A percentile compares a stretch with the other conserved stretches of the same genome.
These are phyloP conservation scores for Taiozyma sp. DNA, from an alignment of 1,139 yeast genomes.

Conservation along the genomic window DNA sequence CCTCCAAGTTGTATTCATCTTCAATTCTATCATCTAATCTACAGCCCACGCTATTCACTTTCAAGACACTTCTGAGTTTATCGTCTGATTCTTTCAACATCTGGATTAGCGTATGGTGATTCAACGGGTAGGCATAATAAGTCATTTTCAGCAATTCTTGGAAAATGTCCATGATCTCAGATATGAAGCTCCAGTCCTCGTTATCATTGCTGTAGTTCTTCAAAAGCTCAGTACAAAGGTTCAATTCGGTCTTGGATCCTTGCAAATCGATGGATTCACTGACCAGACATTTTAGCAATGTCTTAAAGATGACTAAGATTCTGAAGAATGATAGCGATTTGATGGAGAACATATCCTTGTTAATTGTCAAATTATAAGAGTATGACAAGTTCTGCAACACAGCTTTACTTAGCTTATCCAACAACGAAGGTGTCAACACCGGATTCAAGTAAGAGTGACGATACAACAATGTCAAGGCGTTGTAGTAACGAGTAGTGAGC, in stretches of 20 bases:
- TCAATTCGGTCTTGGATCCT: constrained; percentile 19
- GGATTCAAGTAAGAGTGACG: constrained; percentile 18
- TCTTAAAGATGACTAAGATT: constrained; percentile 15
- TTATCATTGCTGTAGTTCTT: constrained; percentile 12
- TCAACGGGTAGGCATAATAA: constrained; percentile 2
- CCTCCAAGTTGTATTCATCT: constrained; percentile 17
- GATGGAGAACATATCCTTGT: constrained; percentile 6
- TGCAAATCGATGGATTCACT: constrained; percentile 8
- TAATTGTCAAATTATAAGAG: constrained; percentile 14
- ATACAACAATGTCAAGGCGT: constrained; percentile 15
- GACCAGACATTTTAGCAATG: constrained; percentile 14
- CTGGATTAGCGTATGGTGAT: not conserved
- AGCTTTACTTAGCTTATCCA: constrained; percentile 12
- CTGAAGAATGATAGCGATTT: constrained; percentile 19
- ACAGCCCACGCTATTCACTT: constrained; percentile 17
- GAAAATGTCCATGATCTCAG: constrained; percentile 14
- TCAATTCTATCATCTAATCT: constrained; percentile 17
- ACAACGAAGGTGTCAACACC: constrained; percentile 7
- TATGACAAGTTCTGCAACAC: constrained; percentile 20
- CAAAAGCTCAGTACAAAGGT: constrained; percentile 16
- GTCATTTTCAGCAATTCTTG: constrained; percentile 15
- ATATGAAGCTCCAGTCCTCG: constrained; percentile 17
- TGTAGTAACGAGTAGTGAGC: constrained; percentile 18
- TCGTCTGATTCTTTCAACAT: constrained; percentile 3
- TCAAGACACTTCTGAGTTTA: constrained; percentile 11